Evolutionary conservation across 2,329 filamentous ascomycete genomes (phyloP).

Genomic region (Dactylella cylindrospora): DNA sequence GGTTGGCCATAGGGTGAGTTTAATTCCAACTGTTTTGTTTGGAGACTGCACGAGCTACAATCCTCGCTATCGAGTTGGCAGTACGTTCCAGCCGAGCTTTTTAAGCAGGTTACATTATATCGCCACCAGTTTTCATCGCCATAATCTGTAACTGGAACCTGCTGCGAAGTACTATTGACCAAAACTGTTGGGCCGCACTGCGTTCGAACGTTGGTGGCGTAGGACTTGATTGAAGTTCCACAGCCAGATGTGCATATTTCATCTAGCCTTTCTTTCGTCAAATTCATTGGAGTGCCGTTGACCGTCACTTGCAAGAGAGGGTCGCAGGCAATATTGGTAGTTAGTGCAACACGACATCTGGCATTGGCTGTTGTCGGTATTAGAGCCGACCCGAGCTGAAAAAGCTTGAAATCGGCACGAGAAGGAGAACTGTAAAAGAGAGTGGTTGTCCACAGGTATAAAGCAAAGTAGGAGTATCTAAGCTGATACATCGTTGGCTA

Average conservation of each 20-base stretch:
- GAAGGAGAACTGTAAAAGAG: constrained; percentile 1
- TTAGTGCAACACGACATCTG: constrained; percentile 13
- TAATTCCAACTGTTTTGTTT: constrained; percentile 1
- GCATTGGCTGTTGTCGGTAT: constrained; percentile 4
- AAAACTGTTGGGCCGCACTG: background rate
- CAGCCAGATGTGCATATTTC: constrained; percentile 3
- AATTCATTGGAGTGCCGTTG: constrained; percentile 1
- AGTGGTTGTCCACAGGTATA: too few relatives aligned
- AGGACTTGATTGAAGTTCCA: constrained; percentile 10
- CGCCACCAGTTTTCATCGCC: constrained; percentile 13
- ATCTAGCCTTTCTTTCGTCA: background rate
- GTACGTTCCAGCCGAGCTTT: constrained; percentile 1
- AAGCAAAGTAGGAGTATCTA: too few relatives aligned
- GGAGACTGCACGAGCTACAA: background rate
- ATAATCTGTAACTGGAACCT: background rate
- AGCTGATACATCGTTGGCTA: too few relatives aligned
- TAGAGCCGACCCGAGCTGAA: constrained; percentile 6
- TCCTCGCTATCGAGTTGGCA: constrained; percentile 3
- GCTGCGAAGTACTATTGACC: constrained; percentile 2
- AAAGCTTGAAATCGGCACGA: constrained; percentile 8
- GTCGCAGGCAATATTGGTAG: constrained; percentile 7
- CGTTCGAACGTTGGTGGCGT: constrained; percentile 2
- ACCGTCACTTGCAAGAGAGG: constrained; percentile 5
- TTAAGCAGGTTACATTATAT: constrained; percentile 11
- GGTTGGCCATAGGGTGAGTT: constrained; percentile 11